Conservation (phyloP, 2,329 filamentous ascomycete genomes). For the Nemania sp. region DNA sequence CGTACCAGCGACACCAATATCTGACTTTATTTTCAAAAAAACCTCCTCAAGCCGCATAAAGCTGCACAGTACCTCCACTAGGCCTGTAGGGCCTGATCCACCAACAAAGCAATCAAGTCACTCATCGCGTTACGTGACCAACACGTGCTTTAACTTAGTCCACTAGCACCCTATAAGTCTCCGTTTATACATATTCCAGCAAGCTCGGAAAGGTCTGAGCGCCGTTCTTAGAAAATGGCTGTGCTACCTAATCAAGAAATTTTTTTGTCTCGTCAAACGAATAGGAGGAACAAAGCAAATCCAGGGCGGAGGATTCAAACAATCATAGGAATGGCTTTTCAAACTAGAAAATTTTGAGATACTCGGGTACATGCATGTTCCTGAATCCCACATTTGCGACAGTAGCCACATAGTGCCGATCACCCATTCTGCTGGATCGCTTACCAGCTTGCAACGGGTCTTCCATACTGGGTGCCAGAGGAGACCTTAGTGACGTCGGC, state of each 20-base stretch:
- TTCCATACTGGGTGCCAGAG: conserved; percentile 3
- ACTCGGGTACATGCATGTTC: conserved; percentile 24
- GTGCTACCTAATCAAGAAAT: conserved; percentile 1
- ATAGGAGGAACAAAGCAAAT: conserved; percentile 7
- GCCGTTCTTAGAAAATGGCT: neutral
- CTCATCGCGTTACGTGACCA: neutral
- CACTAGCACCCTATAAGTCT: neutral
- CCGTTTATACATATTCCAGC: neutral
- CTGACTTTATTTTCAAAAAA: neutral
- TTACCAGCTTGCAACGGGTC: conserved; percentile 18
- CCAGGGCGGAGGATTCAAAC: neutral
- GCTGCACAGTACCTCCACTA: conserved; percentile 1
- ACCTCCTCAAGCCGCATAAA: neutral
- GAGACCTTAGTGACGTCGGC: conserved; percentile 13
- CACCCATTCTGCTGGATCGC: conserved; percentile 31
- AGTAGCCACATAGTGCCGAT: conserved; percentile 38
- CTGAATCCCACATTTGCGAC: conserved; percentile 30
- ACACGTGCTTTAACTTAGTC: neutral
- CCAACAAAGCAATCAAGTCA: conserved; percentile 21
- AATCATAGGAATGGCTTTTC: conserved; percentile 7
- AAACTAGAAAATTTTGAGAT: conserved; percentile 3
- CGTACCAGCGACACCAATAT: neutral
- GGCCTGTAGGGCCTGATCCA: conserved; percentile 29
- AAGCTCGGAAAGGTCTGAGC: neutral
- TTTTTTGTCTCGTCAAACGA: conserved; percentile 12